Evolutionary conservation across 1,284 basidiomycete species (phyloP), one percentile per base, ranked within the genome.

Genomic region (Hypsizygus ulmarius): DNA sequence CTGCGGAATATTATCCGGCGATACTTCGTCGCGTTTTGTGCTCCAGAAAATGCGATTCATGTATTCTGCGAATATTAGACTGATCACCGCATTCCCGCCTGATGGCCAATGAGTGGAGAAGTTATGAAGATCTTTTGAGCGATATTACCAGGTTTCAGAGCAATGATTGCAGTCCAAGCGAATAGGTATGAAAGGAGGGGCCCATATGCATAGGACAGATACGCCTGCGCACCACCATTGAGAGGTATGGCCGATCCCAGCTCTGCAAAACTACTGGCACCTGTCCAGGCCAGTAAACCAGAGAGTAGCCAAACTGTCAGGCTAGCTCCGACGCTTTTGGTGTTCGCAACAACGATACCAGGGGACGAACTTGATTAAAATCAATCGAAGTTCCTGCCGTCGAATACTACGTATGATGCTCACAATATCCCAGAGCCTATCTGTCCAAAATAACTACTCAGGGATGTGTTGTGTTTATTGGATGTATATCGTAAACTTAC

Each of bases 391-490:
- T 28, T 35, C 19, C 9, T 38, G 29, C 15, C 25, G 27, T 51
- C 29, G 49, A 16, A 38, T 16, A 41, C 33, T 42, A n/a, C n/a
- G n/a, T 33, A 16, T 45, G 10, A 28, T 21, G 52, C 81, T 57
- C 62, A 90, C 89, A 97, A 97, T 55, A 97, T 96, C 15, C 93
- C 93, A 10, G 89, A 92, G 25, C 93, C 93, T 64, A 95, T 91
- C 81, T 87, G 53, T n/a, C 12, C 3, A 25, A 45, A 36, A 7
- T 25, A 7, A 7, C 7, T 25, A 7, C 21, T 12, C 43, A 25
- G 16, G 18, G 34, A 30, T 48, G 7, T 19, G 29, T 33, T 7
- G 14, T 3, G 2, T 15, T 28, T 16, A 9, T 15, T 19, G 9
- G 21, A 25, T 5, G 36, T 43, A 47, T 8, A 34, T 25, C 43